These are phyloP conservation scores for Euphorbia celastroides DNA, from an alignment of 441 rosid species.

Conservation along the genomic window DNA sequence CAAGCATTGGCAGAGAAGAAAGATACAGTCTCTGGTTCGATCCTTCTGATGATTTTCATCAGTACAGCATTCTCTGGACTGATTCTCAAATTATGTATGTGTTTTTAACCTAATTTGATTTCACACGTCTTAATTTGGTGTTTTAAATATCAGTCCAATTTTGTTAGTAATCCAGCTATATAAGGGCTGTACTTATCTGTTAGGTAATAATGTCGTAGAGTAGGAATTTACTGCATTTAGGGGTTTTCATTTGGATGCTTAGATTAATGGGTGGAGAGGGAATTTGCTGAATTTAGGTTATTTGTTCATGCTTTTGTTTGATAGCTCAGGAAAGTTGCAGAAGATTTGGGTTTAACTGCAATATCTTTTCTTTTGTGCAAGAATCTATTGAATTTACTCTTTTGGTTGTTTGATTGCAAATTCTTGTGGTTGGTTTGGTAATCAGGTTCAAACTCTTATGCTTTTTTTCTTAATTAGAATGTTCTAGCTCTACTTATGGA, in stretches of 20 bases:
- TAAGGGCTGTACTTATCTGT: slow-evolving; percentile 3
- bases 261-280: background rate
- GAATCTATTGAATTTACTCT: slow-evolving; percentile 4
- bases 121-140: slow-evolving; percentile 7
- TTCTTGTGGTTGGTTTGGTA: background rate
- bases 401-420: background rate
- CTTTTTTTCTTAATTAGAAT: background rate
- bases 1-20: slow-evolving; percentile 86
- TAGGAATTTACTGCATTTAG: slow-evolving; percentile 18
- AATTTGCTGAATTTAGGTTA: slow-evolving; percentile 23
- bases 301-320: slow-evolving; percentile 18
- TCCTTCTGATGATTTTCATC: slow-evolving; percentile 89
- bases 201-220: slow-evolving; percentile 11
- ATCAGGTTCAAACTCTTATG: background rate
- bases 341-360: slow-evolving; percentile 4
- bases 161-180: slow-evolving; percentile 5
- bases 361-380: background rate
- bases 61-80: slow-evolving; percentile 92
- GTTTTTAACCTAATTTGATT: background rate
- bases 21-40: slow-evolving; percentile 95
- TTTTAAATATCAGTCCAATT: background rate
- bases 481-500: too few relatives aligned
- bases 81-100: slow-evolving; percentile 80
- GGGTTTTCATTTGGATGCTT: slow-evolving; percentile 19
- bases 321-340: slow-evolving; percentile 9